Percentiles rank a stretch among this genome's conserved stretches.
Evolutionary conservation across 2,329 filamentous ascomycete genomes (phyloP).

Genomic region (Aureobasidium pullulans): DNA sequence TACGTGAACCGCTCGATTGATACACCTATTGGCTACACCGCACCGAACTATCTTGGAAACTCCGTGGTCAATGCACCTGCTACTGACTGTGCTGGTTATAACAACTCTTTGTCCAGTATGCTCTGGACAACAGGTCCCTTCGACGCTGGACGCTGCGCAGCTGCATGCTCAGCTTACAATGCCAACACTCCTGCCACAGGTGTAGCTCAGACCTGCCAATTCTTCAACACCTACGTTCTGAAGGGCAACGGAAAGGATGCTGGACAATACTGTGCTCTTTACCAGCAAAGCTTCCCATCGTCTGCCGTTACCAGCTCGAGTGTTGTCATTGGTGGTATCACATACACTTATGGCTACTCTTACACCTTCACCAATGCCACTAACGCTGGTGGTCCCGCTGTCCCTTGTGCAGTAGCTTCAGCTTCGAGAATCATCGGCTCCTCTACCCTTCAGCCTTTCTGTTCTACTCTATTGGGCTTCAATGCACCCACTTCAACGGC

Average conservation of each 20-base stretch:
- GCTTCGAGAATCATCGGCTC: conserved; percentile 8
- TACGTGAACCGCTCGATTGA: conserved; percentile 18
- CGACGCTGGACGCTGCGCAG: conserved; percentile 19
- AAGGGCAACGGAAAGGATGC: conserved; percentile 29
- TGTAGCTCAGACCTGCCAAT: conserved; percentile 16
- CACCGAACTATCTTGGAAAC: conserved; percentile 22
- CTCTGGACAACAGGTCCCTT: conserved; percentile 15
- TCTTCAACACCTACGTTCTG: conserved; percentile 34
- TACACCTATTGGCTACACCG: conserved; percentile 17
- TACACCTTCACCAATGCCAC: neutral
- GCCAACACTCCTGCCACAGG: conserved; percentile 15
- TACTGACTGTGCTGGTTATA: conserved; percentile 17
- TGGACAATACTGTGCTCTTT: conserved; percentile 34
- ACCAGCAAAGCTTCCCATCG: conserved; percentile 20
- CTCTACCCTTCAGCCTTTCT: conserved; percentile 14
- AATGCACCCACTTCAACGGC: neutral
- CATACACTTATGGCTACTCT: conserved; percentile 12
- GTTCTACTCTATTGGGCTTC: conserved; percentile 14
- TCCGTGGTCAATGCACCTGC: conserved; percentile 29
- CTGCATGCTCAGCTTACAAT: conserved; percentile 22
- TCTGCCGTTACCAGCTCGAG: conserved; percentile 18
- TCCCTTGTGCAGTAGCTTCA: conserved; percentile 4
- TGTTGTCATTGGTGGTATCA: neutral
- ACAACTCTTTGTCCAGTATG: conserved; percentile 20
- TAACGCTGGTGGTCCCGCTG: neutral